Conservation (phyloP, 257 asterid species). For the Linderniella brevidens region DNA sequence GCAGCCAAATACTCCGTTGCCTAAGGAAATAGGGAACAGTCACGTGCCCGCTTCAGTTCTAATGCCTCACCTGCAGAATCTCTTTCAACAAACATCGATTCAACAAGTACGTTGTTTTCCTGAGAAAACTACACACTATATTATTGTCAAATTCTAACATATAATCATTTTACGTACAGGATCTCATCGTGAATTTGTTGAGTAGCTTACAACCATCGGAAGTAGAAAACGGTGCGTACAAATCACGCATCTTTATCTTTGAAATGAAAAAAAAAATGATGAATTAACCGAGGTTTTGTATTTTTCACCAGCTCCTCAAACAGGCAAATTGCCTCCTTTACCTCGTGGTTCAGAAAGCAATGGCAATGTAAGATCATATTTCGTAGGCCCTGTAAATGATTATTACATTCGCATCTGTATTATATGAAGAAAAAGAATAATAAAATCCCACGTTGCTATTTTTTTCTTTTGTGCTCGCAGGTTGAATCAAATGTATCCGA, state of each 20-base stretch:
- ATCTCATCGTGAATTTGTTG: constrained; percentile 65
- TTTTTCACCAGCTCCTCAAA: constrained; percentile 43
- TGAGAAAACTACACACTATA: background rate
- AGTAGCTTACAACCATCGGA: constrained; percentile 66
- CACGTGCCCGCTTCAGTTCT: constrained; percentile 61
- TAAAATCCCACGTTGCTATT: no score
- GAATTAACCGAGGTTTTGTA: constrained; percentile 9
- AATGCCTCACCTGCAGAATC: constrained; percentile 93
- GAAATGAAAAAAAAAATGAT: constrained; percentile 1
- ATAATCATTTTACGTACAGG: constrained; percentile 33
- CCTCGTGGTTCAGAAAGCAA: constrained; percentile 59
- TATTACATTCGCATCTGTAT: no score
- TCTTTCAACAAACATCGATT: constrained; percentile 82
- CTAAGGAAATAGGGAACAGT: constrained; percentile 43
- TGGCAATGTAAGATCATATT: constrained; percentile 52
- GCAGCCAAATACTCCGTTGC: constrained; percentile 57
- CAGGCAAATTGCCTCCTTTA: constrained; percentile 62
- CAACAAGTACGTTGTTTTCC: constrained; percentile 48
- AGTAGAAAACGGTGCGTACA: constrained; percentile 45
- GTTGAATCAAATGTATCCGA: constrained; percentile 48
- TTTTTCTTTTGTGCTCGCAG: constrained; percentile 15
- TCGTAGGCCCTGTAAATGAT: no score
- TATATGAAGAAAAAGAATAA: no score
- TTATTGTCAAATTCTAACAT: background rate
- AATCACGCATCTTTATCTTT: constrained; percentile 2